Base-by-base conservation (phyloP, 345 rosid species). In the Aquilaria sinensis region DNA sequence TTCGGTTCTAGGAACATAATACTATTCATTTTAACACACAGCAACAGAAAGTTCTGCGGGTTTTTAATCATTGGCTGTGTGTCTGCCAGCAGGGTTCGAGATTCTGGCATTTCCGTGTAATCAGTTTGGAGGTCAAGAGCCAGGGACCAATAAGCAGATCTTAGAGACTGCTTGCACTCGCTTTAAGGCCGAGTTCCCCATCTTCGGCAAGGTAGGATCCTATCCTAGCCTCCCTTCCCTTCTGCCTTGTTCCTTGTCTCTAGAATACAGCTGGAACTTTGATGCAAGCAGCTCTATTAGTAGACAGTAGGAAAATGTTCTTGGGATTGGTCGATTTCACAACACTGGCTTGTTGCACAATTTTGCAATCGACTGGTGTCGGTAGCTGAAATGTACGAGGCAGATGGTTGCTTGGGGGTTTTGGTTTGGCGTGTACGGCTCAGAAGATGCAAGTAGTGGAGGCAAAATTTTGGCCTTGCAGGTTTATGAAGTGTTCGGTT, bases 131-230 rank as follows among this genome's bases (percentile, higher is more conserved):
- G 78, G 71, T 62, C 97, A 90, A 70, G 97, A 90, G 66, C 97
- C 92, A 14, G 95, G 95, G 62, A 53, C 62, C 45, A 90, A 83
- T 58, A 88, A 87, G 68, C 77, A 90, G 79, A 85, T 87, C 55
- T 23, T 80, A 50, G 77, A 87, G 61, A 74, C 78, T 62, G 90
- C 87, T 31, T 85, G 97, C 77, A 87, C 97, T 9, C 81, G 85
- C 60, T 90, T 87, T 70, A 90, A 90, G 69, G 97, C 92, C 5
- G 97, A 90, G 78, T 90, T 74, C 77, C 95, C 95, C 10, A 83
- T 87, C 14, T 90, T 90, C 48, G 90, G 83, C 69, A 90, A 85
- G 92, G 97, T 85, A 33, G 30, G 32, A 23, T 31, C 16, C 14
- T 30, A 66, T 23, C 23, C 23, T 23, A 23, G 23, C 23, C 23